Conservation (phyloP, 2,329 filamentous ascomycete genomes). For the Didymella sp. region DNA sequence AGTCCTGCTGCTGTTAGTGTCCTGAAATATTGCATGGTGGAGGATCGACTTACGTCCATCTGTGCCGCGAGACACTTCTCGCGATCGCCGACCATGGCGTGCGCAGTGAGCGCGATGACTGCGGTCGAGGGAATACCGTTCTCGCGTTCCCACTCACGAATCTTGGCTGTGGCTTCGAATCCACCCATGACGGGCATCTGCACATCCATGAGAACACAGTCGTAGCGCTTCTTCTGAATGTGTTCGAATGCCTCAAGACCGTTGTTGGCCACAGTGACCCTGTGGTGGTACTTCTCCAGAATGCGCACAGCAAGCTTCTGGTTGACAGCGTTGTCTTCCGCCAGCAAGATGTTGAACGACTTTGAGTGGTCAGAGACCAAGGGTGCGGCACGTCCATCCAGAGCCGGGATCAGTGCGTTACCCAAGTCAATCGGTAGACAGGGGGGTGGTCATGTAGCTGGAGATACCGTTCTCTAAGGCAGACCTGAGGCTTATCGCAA, state of each 20-base stretch:
- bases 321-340: slow-evolving; percentile 97
- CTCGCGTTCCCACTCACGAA: slow-evolving; percentile 89
- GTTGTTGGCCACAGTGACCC: slow-evolving; percentile 92
- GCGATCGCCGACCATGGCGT: slow-evolving; percentile 97
- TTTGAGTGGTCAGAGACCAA: slow-evolving; percentile 92
- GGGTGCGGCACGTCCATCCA: slow-evolving; percentile 91
- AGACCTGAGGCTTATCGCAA: slow-evolving; percentile 91
- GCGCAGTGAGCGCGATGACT: slow-evolving; percentile 94
- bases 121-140: slow-evolving; percentile 83
- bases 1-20: slow-evolving; percentile 64
- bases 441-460: slow-evolving; percentile 98
- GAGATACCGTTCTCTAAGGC: slow-evolving; percentile 94
- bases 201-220: slow-evolving; percentile 98
- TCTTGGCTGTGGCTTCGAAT: slow-evolving; percentile 96
- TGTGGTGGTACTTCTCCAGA: slow-evolving; percentile 93
- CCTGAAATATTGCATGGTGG: neutral
- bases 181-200: slow-evolving; percentile 99
- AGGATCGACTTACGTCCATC: slow-evolving; percentile 72
- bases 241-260: slow-evolving; percentile 90
- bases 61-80: slow-evolving; percentile 98
- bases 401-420: slow-evolving; percentile 92
- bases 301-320: slow-evolving; percentile 96
- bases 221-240: slow-evolving; percentile 91
- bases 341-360: slow-evolving; percentile 92
- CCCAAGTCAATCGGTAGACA: slow-evolving; percentile 93